Base-by-base conservation (phyloP, 2,329 filamentous ascomycete species). In the Neonectria sp. region DNA sequence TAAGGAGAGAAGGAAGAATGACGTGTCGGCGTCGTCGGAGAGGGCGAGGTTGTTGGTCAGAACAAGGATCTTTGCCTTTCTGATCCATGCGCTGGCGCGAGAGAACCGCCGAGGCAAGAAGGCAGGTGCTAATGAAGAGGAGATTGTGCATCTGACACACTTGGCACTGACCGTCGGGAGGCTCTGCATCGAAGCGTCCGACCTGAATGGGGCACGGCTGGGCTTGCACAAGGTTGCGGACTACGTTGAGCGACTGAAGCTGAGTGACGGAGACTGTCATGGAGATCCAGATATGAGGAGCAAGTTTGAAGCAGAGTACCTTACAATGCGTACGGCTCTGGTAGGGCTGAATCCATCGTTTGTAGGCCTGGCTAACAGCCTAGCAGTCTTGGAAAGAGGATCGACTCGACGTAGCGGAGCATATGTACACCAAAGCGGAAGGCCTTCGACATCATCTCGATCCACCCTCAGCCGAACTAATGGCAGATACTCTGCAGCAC, bases 351-450 rank as follows among this genome's bases (percentile, higher is more conserved):
- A 17, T 24, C 4, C 27, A 4, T 66, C 65, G 12, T 29, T 27
- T 55, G 21, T 33, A 46, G 11, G 37, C 55, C 12, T 49, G 33
- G 27, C 75, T 79, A 56, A 78, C 58, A 2, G 12, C 3, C 17
- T 53, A 11, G 21, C 56, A 95, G 93, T 88, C 91, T 33, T 97
- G 92, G 90, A 90, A 90, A 73, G 91, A 95, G 75, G 85, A 89
- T 46, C 88, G 91, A 46, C 84, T 92, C 15, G 92, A 95, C 64
- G 87, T 95, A 55, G 93, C 93, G 31, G 93, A 97, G 61, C 90
- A 94, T 78, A 90, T 96, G 85, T 95, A 92, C 78, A 80, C 80
- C 40, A 93, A 93, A 73, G 80, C 89, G 2, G 80, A 82, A 73
- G 81, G 68, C n/a, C 78, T 81, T 11, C 78, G 73, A 43, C 75